Conservation (phyloP, 495 filamentous ascomycete genomes). For the Usnea hakonensis region DNA sequence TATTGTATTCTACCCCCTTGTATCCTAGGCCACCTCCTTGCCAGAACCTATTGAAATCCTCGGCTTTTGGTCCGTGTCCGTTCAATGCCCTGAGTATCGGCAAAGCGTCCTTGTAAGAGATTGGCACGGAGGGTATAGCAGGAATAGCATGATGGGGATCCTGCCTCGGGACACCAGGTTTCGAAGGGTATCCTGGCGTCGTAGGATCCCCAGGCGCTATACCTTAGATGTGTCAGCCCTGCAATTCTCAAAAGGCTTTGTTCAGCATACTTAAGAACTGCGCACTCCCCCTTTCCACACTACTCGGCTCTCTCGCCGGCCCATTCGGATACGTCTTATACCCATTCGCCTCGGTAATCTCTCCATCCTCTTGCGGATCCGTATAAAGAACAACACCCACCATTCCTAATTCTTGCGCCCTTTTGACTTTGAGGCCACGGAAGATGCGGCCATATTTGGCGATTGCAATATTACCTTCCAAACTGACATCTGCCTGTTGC, state of each 20-base stretch:
- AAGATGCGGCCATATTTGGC: constrained; percentile 82
- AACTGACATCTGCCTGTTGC: constrained; percentile 59
- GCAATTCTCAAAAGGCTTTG: background rate
- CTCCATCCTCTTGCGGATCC: constrained; percentile 85
- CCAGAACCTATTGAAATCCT: constrained; percentile 67
- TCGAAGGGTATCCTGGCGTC: constrained; percentile 89
- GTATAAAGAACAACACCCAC: constrained; percentile 76
- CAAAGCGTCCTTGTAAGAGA: constrained; percentile 80
- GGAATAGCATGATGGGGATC: constrained; percentile 63
- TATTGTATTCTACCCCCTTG: constrained; percentile 83
- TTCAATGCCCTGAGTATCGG: constrained; percentile 85
- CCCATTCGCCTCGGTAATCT: constrained; percentile 73
- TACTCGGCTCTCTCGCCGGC: constrained; percentile 77
- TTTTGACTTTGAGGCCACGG: constrained; percentile 85
- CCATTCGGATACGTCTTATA: constrained; percentile 75
- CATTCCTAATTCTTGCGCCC: constrained; percentile 88
- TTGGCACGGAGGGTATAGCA: constrained; percentile 82
- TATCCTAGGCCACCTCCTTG: constrained; percentile 65
- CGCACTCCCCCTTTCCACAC: constrained; percentile 85
- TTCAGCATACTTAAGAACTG: constrained; percentile 62
- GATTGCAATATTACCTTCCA: constrained; percentile 81
- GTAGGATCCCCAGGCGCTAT: constrained; percentile 64
- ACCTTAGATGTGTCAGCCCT: constrained; percentile 32
- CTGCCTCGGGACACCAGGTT: constrained; percentile 75
- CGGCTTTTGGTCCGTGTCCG: constrained; percentile 71